Base-by-base conservation (phyloP, 2,329 filamentous ascomycete genomes). In the Aspergillus fijiensis region DNA sequence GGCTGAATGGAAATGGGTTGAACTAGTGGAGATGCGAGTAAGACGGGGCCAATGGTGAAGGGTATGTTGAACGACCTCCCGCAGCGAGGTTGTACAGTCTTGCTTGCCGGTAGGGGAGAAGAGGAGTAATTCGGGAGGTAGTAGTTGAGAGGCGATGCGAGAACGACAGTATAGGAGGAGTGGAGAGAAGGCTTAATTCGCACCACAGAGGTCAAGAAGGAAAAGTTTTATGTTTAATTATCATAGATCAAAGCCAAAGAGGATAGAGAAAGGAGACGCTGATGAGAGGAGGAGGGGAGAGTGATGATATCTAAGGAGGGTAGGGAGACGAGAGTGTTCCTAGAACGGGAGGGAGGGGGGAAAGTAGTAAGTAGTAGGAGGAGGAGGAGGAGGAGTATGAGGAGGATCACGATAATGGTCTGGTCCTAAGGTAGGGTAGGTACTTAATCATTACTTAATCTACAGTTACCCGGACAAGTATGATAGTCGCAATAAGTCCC, bases 41-140 rank as follows among this genome's bases (percentile, higher is more conserved):
- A 53, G 39, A 51, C 47, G 31, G 42, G 29, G 55, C 58, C 51
- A 33, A 60, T 21, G 35, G 23, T 52, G 5, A n/a, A 29, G 47
- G 19, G 33, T 27, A 39, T 16, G 55, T 58, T 49, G 62, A 33
- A 59, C 55, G 51, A 60, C 55, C 48, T 27, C 39, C 19, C 47
- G 58, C 51, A 57, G 39, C 60, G 14, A 10, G 39, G 60, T 59
- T 25, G 60, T 63, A 63, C 60, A 62, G 45, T 29, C 29, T 51
- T 23, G 19, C 23, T 45, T 25, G 25, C 35, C n/a, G 45, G 10
- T 52, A 42, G 51, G 31, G 14, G 31, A 16, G 27, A 51, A 56
- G 52, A 27, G 54, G 33, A 21, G 42, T 19, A 14, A 16, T 29
- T 33, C 42, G 35, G 54, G 33, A 29, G 50, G 27, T 29, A 16